Conservation (phyloP, 257 asterid species). For the Solanum rostratum region DNA sequence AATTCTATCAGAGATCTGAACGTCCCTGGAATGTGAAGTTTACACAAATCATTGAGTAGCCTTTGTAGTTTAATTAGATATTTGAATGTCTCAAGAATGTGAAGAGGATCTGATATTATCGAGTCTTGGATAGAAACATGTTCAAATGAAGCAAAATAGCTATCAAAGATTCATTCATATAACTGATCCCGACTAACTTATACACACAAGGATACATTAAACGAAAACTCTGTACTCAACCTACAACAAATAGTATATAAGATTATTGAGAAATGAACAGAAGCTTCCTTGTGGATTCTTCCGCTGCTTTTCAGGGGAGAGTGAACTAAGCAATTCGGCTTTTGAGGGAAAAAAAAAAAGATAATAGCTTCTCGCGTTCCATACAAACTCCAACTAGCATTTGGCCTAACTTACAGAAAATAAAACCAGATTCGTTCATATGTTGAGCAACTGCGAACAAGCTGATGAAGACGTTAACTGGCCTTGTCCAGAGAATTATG, state of each 20-base stretch:
- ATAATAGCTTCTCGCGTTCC: background rate
- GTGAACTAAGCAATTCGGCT: background rate
- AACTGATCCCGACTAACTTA: background rate
- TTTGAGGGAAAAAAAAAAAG: background rate
- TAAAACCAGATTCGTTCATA: background rate
- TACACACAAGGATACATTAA: background rate
- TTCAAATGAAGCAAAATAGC: background rate
- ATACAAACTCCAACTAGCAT: background rate
- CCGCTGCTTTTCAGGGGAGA: background rate
- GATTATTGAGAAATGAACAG: background rate
- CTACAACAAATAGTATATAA: background rate
- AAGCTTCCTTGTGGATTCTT: background rate
- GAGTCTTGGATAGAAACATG: background rate
- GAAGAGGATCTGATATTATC: too few species aligned
- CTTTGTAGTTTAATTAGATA: background rate
- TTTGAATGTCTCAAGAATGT: background rate
- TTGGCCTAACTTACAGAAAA: background rate
- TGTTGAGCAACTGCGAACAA: background rate
- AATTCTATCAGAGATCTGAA: background rate
- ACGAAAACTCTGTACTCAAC: background rate
- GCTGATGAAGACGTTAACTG: background rate
- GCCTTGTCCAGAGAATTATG: background rate
- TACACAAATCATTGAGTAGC: background rate
- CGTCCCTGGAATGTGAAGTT: background rate
- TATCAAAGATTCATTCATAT: background rate